Evolutionary conservation across 2,329 filamentous ascomycete genomes (phyloP).

Genomic region (Monosporascus sp.): DNA sequence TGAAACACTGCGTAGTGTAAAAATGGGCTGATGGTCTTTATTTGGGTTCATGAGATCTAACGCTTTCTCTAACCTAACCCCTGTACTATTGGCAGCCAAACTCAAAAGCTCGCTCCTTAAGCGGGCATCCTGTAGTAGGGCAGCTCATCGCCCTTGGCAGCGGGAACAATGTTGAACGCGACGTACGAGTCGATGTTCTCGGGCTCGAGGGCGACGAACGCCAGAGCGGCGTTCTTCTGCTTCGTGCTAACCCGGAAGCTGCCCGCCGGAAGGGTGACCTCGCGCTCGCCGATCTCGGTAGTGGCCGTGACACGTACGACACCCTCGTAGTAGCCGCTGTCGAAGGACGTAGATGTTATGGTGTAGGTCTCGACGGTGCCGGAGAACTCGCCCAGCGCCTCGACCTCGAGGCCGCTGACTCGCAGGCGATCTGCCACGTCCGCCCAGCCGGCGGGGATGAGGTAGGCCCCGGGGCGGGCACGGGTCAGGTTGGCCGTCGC

Average conservation of each 20-base stretch:
- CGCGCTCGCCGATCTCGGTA: conserved; percentile 7
- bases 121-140: conserved; percentile 17
- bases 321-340: conserved; percentile 18
- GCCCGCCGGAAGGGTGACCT: conserved; percentile 15
- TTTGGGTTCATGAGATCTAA: too few species aligned
- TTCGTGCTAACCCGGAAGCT: conserved; percentile 18
- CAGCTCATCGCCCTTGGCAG: conserved; percentile 19
- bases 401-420: conserved; percentile 16
- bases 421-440: conserved; percentile 16
- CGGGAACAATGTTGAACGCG: conserved; percentile 20
- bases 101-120: too few species aligned
- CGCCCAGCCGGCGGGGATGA: conserved; percentile 20
- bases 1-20: too few species aligned
- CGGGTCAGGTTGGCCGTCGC: conserved; percentile 17
- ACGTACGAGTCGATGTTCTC: conserved; percentile 24
- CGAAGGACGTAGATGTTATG: conserved; percentile 13
- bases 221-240: conserved; percentile 23
- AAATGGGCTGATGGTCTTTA: too few species aligned
- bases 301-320: conserved; percentile 19
- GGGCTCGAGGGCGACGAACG: conserved; percentile 22
- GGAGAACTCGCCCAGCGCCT: conserved; percentile 17
- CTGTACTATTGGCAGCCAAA: too few species aligned
- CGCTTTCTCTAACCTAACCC: too few species aligned
- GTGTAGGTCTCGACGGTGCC: conserved; percentile 16
- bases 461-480: conserved; percentile 19